Percentiles rank a stretch among this genome's conserved stretches.
These are phyloP conservation scores for Globisporangium splendens DNA, from an alignment of 352 stramenopile genomes.

Conservation along the genomic window DNA sequence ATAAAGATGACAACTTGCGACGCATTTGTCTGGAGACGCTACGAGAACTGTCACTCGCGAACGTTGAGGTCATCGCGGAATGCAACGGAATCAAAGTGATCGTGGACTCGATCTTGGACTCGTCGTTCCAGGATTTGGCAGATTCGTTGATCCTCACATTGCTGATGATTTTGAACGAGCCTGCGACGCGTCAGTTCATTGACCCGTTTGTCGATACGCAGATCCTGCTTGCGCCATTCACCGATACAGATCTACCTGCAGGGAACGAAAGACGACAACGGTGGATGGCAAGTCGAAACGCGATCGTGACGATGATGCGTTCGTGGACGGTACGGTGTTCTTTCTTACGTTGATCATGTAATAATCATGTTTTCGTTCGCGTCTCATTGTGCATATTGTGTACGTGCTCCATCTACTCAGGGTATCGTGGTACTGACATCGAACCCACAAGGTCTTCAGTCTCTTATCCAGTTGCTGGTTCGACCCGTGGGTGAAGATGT, in stretches of 20 bases:
- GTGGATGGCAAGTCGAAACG: conserved; percentile 88
- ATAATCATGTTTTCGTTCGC: not conserved
- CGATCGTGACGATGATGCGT: conserved; percentile 88
- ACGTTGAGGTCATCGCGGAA: conserved; percentile 79
- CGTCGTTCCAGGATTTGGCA: conserved; percentile 82
- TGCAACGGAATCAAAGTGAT: conserved; percentile 82
- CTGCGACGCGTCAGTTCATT: conserved; percentile 80
- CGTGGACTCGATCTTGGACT: conserved; percentile 85
- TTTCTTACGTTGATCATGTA: not conserved
- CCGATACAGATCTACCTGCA: conserved; percentile 80
- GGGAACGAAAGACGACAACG: conserved; percentile 82
- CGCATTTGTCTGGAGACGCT: conserved; percentile 85
- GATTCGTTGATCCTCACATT: conserved; percentile 85
- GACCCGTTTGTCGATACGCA: conserved; percentile 87
- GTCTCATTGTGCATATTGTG: not conserved
- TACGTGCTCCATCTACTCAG: conserved; percentile 11
- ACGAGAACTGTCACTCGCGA: conserved; percentile 73
- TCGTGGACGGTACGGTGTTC: conserved; percentile 67
- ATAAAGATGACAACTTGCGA: conserved; percentile 89
- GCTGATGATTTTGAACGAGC: conserved; percentile 83
- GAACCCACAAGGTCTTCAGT: conserved; percentile 84
- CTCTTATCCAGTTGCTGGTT: conserved; percentile 82
- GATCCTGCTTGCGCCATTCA: conserved; percentile 84
- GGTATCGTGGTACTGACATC: conserved; percentile 84
- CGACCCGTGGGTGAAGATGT: conserved; percentile 87